These are phyloP conservation scores for Annulohypoxylon maeteangense DNA, from an alignment of 495 filamentous ascomycete species.

Conservation along the genomic window DNA sequence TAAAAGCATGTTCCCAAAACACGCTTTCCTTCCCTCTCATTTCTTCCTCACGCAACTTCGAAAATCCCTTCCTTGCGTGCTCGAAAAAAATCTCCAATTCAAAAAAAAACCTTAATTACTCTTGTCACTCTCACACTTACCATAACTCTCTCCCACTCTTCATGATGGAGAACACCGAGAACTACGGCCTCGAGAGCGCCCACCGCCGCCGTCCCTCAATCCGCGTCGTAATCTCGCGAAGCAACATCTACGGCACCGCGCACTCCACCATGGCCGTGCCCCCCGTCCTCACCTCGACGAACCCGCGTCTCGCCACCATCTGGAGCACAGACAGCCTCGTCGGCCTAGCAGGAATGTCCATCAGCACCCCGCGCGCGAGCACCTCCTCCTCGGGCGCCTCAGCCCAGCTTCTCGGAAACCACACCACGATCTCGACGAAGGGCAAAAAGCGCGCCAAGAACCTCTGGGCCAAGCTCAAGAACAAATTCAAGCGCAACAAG, in stretches of 20 bases:
- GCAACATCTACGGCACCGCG: background rate
- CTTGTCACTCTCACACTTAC: background rate
- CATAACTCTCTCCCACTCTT: background rate
- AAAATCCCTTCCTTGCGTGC: background rate
- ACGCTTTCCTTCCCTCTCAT: background rate
- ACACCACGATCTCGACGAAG: background rate
- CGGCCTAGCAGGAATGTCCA: background rate
- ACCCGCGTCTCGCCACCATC: background rate
- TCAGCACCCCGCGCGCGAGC: background rate
- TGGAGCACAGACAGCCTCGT: background rate
- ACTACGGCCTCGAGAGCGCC: background rate
- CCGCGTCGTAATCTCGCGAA: background rate
- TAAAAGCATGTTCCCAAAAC: background rate
- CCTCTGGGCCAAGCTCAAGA: background rate
- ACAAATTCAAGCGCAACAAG: background rate
- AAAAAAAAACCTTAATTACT: background rate
- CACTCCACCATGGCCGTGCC: background rate
- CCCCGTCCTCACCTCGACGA: background rate
- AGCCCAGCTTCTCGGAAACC: background rate
- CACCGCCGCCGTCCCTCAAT: background rate
- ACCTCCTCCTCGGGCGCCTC: too few species aligned
- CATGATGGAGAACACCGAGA: background rate
- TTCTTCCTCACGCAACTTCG: background rate
- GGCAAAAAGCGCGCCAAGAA: background rate
- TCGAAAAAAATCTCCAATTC: background rate